Base-by-base conservation (phyloP, 345 rosid species). In the Lepidium aucheri region DNA sequence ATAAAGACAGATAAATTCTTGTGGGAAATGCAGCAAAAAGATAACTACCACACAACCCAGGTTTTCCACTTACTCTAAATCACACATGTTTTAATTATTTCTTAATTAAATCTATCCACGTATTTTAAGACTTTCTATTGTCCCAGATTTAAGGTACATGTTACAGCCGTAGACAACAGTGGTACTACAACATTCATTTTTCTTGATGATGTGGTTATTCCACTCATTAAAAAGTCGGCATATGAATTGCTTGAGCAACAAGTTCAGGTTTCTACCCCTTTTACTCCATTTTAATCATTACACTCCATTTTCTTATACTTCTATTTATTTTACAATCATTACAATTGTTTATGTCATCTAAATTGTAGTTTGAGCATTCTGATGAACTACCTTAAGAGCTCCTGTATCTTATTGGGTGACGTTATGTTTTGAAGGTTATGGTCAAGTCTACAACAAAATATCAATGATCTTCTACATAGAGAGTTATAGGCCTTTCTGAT, bases 201-300 rank as follows among this genome's bases (percentile, higher is more conserved):
- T 20, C 34, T 54, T 2, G 42, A 54, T 12, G 22, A 53, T 8
- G 42, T 28, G 13, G 7, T 54, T 26, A 34, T 34, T 17, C 60
- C 14, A 33, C 6, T 61, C 0, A 34, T 61, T 30, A 14, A 47
- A 22, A 62, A 62, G 22, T 62, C 44, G 1, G 13, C 44, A 8
- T 62, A 62, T 62, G 43, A 62, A 12, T 34, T 62, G n/a, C 53
- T 45, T 22, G 67, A 46, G 22, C 22, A 62, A 46, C 44, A 62
- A 46, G 55, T 62, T 13, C n/a, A 45, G 43, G 54, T 61, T 33
- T 2, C 1, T 12, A 17, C 12, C 5, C 10, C 6, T 3, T 16
- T 13, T 3, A 16, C 6, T 5, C 45, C 14, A 9, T n/a, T 41
- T 7, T 6, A 41, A n/a, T 2, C 1, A 24, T 2, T 24, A 24